Evolutionary conservation across 2,329 filamentous ascomycete genomes (phyloP).

Genomic region (Xylaria sp.): DNA sequence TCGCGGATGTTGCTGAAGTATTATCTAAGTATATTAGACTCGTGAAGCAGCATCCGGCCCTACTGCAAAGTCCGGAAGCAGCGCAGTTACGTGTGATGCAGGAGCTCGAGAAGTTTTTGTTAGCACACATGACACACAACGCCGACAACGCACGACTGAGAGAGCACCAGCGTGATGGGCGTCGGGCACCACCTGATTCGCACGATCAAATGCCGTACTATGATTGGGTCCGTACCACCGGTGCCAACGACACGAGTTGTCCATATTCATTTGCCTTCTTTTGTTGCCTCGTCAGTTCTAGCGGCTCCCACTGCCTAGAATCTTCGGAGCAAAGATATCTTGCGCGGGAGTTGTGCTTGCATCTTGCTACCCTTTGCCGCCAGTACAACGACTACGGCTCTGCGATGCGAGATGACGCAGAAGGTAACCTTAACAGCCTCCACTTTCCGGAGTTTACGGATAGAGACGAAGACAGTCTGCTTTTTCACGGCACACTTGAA

Average conservation of each 20-base stretch:
- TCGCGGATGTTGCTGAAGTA: neutral
- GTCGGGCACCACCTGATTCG: neutral
- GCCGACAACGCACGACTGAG: neutral
- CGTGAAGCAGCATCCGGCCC: neutral
- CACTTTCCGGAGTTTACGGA: constrained; percentile 11
- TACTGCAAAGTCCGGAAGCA: neutral
- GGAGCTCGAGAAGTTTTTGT: neutral
- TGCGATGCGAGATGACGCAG: neutral
- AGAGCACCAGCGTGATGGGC: neutral
- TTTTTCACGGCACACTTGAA: neutral
- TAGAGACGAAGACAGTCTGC: too few species aligned
- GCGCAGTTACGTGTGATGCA: neutral
- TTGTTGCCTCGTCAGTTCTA: neutral
- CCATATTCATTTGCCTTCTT: constrained; percentile 7
- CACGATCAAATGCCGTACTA: neutral
- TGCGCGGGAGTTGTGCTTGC: neutral
- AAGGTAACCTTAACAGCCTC: constrained; percentile 10
- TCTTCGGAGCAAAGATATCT: neutral
- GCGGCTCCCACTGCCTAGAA: neutral
- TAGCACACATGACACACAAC: neutral
- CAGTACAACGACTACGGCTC: constrained; percentile 24
- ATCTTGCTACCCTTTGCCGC: constrained; percentile 14
- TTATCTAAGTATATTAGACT: neutral
- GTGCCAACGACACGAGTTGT: constrained; percentile 2
- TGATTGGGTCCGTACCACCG: neutral